A percentile compares a stretch with the other conserved stretches of the same genome.
Evolutionary conservation across 352 stramenopile genomes (phyloP).

Genomic region (Thalassiosira exigua): DNA sequence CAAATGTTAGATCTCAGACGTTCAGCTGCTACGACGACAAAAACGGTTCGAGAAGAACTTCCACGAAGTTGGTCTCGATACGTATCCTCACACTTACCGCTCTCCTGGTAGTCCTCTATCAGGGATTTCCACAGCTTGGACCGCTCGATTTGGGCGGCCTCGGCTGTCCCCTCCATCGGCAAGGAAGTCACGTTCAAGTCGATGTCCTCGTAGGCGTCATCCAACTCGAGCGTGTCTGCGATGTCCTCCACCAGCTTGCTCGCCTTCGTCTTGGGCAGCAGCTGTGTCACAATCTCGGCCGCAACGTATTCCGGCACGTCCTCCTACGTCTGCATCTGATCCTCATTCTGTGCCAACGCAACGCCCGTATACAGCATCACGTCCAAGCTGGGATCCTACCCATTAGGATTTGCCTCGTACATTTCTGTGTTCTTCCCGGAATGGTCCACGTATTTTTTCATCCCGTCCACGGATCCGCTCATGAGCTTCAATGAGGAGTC

Average conservation of each 20-base stretch:
- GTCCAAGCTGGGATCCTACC: not conserved
- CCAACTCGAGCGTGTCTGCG: not conserved
- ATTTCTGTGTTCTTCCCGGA: not conserved
- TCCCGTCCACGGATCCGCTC: not conserved
- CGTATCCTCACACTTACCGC: not conserved
- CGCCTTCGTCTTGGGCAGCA: not conserved
- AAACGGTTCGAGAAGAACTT: too few species aligned
- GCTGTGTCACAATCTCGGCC: not conserved
- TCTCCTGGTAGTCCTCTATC: not conserved
- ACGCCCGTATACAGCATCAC: not conserved
- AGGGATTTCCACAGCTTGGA: not conserved
- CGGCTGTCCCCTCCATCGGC: too few species aligned
- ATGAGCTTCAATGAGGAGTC: not conserved
- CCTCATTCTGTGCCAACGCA: not conserved
- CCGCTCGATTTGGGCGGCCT: not conserved
- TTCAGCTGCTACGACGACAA: too few species aligned
- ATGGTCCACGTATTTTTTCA: not conserved
- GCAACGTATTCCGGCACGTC: not conserved
- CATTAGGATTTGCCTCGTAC: too few species aligned
- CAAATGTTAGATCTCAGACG: too few species aligned
- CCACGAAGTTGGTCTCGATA: not conserved
- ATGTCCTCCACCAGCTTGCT: too few species aligned
- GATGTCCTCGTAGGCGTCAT: not conserved
- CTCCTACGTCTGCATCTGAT: not conserved
- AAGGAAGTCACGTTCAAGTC: not conserved